phyloP scores from a whole-genome alignment of 352 stramenopile species.

The Pythium scleroteichum region DNA sequence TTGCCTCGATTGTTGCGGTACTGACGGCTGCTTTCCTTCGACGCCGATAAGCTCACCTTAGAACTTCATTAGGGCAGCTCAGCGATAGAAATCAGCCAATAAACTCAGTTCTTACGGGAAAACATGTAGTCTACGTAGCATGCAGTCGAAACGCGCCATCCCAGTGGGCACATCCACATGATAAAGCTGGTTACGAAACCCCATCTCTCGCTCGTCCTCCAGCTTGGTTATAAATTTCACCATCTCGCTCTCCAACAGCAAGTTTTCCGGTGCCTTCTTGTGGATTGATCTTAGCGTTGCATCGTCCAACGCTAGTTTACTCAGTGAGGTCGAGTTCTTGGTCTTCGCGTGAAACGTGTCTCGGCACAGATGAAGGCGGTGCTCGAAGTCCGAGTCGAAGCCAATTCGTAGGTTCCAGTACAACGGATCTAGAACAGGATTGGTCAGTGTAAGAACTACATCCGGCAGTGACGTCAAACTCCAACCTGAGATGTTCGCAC shows the following conservation, averaged over 20 bases:
- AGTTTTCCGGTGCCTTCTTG: background rate
- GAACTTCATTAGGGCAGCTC: background rate
- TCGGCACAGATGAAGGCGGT: slow-evolving; percentile 24
- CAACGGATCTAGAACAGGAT: slow-evolving; percentile 18
- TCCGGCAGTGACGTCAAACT: background rate
- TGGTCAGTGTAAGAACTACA: no score
- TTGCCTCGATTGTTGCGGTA: slow-evolving; percentile 1
- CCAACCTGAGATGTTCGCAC: slow-evolving; percentile 27
- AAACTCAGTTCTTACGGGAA: slow-evolving; percentile 9
- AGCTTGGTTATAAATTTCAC: slow-evolving; percentile 23
- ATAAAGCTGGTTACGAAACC: slow-evolving; percentile 21
- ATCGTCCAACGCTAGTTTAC: slow-evolving; percentile 16
- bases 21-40: slow-evolving; percentile 14
- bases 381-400: slow-evolving; percentile 20
- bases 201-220: slow-evolving; percentile 24
- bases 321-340: background rate
- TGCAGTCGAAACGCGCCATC: slow-evolving; percentile 27
- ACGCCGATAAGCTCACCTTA: slow-evolving; percentile 15
- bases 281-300: slow-evolving; percentile 14
- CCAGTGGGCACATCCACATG: slow-evolving; percentile 17
- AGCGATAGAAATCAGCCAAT: slow-evolving; percentile 6
- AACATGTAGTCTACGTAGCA: slow-evolving; percentile 12
- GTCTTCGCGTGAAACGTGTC: slow-evolving; percentile 12
- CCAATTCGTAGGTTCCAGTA: slow-evolving; percentile 29
- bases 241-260: slow-evolving; percentile 10